Conservation (phyloP, 352 stramenopile genomes). For the Aphanomyces invadans region DNA sequence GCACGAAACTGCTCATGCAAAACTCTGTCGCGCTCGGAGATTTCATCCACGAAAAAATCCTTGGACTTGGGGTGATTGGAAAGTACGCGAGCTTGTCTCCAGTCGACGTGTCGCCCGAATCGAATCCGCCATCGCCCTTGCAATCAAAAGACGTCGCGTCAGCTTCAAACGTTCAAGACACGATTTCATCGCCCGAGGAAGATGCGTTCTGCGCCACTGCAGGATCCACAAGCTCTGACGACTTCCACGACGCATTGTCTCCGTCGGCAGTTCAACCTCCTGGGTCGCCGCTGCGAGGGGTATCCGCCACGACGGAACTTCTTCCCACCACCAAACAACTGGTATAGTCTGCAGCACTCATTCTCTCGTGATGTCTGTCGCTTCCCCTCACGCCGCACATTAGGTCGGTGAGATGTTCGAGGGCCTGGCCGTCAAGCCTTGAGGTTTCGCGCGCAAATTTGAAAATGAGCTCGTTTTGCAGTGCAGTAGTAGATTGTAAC, state of each 20-base stretch:
- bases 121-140: background rate
- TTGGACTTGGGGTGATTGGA: constrained; percentile 66
- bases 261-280: constrained; percentile 8
- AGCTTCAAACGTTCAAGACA: background rate
- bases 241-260: constrained; percentile 9
- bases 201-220: background rate
- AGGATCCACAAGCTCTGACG: background rate
- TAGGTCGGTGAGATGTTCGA: constrained; percentile 22
- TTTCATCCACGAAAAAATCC: constrained; percentile 83
- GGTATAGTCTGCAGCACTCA: background rate
- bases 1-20: constrained; percentile 82
- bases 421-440: constrained; percentile 8
- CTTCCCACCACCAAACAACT: constrained; percentile 5
- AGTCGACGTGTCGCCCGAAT: background rate
- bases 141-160: background rate
- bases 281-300: background rate
- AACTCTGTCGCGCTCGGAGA: constrained; percentile 81
- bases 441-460: no score
- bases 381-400: background rate
- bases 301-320: background rate
- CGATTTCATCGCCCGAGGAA: background rate
- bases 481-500: background rate
- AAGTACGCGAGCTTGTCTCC: constrained; percentile 75
- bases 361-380: background rate
- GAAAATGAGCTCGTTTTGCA: no score